Percentiles rank a stretch among this genome's conserved stretches.
Evolutionary conservation across 768 basidiomycete species (phyloP).

Genomic region (Nevesoporus exiguus): DNA sequence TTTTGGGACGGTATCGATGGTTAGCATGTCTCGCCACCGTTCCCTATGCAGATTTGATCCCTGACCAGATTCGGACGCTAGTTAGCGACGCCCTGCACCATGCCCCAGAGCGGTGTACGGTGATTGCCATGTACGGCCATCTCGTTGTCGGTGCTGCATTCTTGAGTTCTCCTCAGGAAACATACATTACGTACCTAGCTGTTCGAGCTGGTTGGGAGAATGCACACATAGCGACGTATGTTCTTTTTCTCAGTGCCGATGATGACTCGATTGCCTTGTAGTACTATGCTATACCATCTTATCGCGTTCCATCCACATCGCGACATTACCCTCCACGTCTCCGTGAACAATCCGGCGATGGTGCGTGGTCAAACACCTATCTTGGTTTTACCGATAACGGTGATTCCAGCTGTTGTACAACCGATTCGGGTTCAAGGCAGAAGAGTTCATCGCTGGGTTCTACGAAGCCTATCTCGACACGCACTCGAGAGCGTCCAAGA

Average conservation of each 20-base stretch:
- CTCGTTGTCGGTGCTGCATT: slow-evolving; percentile 75
- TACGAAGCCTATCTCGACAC: slow-evolving; percentile 76
- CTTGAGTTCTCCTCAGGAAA: slow-evolving; percentile 73
- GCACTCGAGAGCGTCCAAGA: slow-evolving; percentile 69
- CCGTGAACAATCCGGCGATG: slow-evolving; percentile 78
- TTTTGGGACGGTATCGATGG: slow-evolving; percentile 83
- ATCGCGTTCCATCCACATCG: slow-evolving; percentile 66
- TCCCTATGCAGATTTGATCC: not conserved
- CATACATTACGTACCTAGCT: slow-evolving; percentile 79
- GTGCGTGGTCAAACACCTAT: slow-evolving; percentile 32
- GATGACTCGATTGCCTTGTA: slow-evolving; percentile 22
- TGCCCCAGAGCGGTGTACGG: slow-evolving; percentile 66
- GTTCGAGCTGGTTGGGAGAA: slow-evolving; percentile 83
- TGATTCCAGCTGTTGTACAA: slow-evolving; percentile 67
- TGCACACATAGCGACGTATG: slow-evolving; percentile 70
- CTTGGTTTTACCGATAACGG: not conserved
- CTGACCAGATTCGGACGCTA: slow-evolving; percentile 26
- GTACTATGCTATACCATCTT: slow-evolving; percentile 76
- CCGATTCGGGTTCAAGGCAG: slow-evolving; percentile 83
- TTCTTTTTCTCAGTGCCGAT: not conserved
- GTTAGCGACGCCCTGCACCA: slow-evolving; percentile 70
- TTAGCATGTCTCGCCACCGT: slow-evolving; percentile 26
- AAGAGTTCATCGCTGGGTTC: slow-evolving; percentile 79
- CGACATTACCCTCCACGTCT: slow-evolving; percentile 82
- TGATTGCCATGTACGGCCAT: slow-evolving; percentile 68